These are phyloP conservation scores for Coemansia sp. DNA, from an alignment of 192 early-diverging fungal species.

Conservation along the genomic window DNA sequence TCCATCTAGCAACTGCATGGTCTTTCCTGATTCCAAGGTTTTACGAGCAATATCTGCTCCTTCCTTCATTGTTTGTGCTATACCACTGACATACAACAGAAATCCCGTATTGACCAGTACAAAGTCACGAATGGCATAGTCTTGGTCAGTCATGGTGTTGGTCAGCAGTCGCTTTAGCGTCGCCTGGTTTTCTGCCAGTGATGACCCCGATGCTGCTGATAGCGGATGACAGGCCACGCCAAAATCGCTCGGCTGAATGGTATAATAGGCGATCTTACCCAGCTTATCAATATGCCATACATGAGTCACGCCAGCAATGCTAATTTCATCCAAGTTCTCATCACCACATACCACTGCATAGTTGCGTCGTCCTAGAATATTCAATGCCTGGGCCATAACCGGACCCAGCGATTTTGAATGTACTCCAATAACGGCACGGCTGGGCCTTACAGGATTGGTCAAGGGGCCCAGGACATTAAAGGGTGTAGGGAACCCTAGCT, in stretches of 20 bases:
- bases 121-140: conserved; percentile 78
- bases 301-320: conserved; percentile 80
- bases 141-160: conserved; percentile 57
- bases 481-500: conserved; percentile 89
- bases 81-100: conserved; percentile 75
- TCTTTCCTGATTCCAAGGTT: conserved; percentile 71
- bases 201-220: conserved; percentile 64
- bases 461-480: conserved; percentile 94
- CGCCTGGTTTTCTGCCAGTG: conserved; percentile 69
- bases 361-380: conserved; percentile 70
- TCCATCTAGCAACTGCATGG: conserved; percentile 59
- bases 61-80: conserved; percentile 65
- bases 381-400: conserved; percentile 81
- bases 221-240: conserved; percentile 78
- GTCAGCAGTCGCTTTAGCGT: conserved; percentile 69
- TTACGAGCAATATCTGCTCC: conserved; percentile 75
- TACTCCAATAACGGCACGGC: conserved; percentile 88
- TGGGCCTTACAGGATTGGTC: conserved; percentile 82
- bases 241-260: conserved; percentile 82
- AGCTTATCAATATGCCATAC: conserved; percentile 78
- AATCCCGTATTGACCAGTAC: conserved; percentile 92
- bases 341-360: conserved; percentile 91
- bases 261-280: conserved; percentile 62
- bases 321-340: conserved; percentile 90
- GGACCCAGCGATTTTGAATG: conserved; percentile 72